phyloP scores from a whole-genome alignment of 177 flowering plant genomes.

The Vitis hybrid region DNA sequence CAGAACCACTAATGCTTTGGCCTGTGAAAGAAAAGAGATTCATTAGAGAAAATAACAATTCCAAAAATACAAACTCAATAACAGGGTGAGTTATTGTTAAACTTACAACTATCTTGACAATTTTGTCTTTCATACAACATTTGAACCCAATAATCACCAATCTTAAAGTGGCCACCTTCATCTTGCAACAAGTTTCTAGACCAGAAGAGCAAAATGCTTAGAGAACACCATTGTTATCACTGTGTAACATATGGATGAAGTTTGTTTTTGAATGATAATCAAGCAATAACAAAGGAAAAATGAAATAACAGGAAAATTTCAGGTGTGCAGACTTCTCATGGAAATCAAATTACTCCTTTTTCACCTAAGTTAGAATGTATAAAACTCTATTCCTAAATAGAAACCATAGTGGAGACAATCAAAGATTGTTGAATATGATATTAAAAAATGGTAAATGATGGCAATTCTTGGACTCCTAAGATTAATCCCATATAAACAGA shows the following conservation, averaged over 20 bases:
- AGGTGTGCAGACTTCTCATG: too few relatives aligned
- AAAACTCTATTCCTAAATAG: too few relatives aligned
- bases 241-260: neutral
- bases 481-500: too few relatives aligned
- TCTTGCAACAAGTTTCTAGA: slow-evolving; percentile 53
- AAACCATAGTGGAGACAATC: too few relatives aligned
- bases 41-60: neutral
- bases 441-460: too few relatives aligned
- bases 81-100: neutral
- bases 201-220: neutral
- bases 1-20: slow-evolving; percentile 18
- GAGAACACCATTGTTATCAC: neutral
- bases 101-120: slow-evolving; percentile 35
- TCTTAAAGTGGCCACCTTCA: slow-evolving; percentile 64
- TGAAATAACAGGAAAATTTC: too few relatives aligned
- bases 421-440: too few relatives aligned
- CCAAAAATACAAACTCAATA: neutral
- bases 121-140: slow-evolving; percentile 51
- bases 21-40: slow-evolving; percentile 25
- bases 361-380: too few relatives aligned
- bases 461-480: too few relatives aligned
- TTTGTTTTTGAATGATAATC: neutral
- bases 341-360: too few relatives aligned
- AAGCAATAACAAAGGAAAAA: neutral
- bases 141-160: slow-evolving; percentile 71